Conservation (phyloP, 1,284 basidiomycete genomes). For the Ustilago cynodontis region DNA sequence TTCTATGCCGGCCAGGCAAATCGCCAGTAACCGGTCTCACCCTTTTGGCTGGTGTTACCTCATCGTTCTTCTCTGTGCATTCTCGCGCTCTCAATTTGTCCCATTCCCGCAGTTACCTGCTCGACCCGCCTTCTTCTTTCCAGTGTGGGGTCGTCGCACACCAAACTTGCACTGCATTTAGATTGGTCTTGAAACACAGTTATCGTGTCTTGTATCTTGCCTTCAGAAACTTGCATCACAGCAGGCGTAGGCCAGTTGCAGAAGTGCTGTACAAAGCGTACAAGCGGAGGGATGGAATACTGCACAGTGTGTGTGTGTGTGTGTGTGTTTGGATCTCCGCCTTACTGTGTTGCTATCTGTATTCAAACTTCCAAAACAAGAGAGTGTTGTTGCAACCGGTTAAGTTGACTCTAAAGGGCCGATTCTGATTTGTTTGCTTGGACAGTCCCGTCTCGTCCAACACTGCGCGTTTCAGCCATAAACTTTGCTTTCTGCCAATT, state of each 20-base stretch:
- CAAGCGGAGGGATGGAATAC: neutral
- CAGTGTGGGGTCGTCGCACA: neutral
- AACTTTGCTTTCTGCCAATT: neutral
- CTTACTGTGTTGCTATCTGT: no score
- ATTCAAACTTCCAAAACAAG: neutral
- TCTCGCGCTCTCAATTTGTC: neutral
- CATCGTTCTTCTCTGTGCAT: conserved; percentile 18
- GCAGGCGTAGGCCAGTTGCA: no score
- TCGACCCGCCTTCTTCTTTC: neutral
- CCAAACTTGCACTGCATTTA: neutral
- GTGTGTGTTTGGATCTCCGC: neutral
- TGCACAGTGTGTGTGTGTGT: no score
- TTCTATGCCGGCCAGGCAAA: conserved; percentile 10
- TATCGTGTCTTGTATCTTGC: neutral
- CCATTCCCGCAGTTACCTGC: neutral
- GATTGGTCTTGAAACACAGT: neutral
- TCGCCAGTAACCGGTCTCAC: conserved; percentile 24
- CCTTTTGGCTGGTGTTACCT: conserved; percentile 14
- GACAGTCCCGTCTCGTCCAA: conserved; percentile 2
- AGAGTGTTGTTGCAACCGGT: conserved; percentile 4
- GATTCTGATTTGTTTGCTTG: neutral
- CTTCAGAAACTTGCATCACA: no score
- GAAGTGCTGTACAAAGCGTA: neutral
- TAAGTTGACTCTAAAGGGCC: conserved; percentile 1
- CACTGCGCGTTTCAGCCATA: neutral